A percentile compares a stretch with the other conserved stretches of the same genome.
Conservation (phyloP, 805 yeast species). For the Suhomyces faveliae region DNA sequence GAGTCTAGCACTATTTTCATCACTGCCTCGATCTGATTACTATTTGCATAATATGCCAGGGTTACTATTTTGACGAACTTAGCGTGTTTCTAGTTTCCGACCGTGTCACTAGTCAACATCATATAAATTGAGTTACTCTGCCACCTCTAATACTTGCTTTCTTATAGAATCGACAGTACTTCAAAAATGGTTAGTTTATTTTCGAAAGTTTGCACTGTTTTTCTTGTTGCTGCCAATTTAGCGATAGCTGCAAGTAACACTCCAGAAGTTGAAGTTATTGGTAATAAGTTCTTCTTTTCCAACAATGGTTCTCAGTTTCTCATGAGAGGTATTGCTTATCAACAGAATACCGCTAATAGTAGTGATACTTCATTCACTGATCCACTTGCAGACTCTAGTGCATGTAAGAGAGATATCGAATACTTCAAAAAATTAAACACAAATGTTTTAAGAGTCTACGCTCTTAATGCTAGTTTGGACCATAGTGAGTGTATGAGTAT, state of each 20-base stretch:
- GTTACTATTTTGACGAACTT: slow-evolving; percentile 2
- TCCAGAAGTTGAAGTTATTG: slow-evolving; percentile 41
- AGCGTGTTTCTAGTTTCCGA: slow-evolving; percentile 5
- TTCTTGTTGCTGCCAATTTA: slow-evolving; percentile 2
- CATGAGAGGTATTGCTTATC: slow-evolving; percentile 46
- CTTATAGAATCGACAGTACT: slow-evolving; percentile 2
- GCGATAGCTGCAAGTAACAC: slow-evolving; percentile 11
- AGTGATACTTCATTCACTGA: slow-evolving; percentile 26
- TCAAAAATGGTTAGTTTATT: slow-evolving; percentile 1
- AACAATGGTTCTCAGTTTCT: slow-evolving; percentile 45
- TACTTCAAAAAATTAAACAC: slow-evolving; percentile 39
- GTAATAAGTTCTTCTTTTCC: slow-evolving; percentile 41
- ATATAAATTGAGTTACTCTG: background rate
- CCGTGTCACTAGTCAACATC: background rate
- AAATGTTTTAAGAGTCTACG: slow-evolving; percentile 44
- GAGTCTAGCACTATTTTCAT: background rate
- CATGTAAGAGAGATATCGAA: slow-evolving; percentile 44
- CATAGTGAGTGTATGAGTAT: slow-evolving; percentile 43
- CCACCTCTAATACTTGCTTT: background rate
- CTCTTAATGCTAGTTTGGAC: slow-evolving; percentile 36
- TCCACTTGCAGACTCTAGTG: slow-evolving; percentile 41
- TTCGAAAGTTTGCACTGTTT: slow-evolving; percentile 5
- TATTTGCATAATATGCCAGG: slow-evolving; percentile 1
- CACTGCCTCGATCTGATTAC: slow-evolving; percentile 5
- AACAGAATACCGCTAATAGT: slow-evolving; percentile 36